These are phyloP conservation scores for Fennellomyces sp. DNA, from an alignment of 371 early-diverging fungal genomes.

Conservation along the genomic window DNA sequence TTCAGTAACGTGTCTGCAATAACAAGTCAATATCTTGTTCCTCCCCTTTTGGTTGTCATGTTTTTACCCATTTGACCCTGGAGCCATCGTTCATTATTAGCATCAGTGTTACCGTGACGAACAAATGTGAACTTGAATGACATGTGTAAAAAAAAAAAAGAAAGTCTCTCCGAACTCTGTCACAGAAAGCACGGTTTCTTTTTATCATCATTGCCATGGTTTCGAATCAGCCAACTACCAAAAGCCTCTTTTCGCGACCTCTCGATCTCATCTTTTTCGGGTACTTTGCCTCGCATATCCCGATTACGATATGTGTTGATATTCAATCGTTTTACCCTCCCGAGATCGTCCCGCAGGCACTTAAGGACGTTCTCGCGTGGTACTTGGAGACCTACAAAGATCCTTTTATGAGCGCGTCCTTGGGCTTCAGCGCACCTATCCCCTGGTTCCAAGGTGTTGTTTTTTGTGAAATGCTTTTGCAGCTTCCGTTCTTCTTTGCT, in stretches of 20 bases:
- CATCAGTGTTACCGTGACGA: slow-evolving; percentile 52
- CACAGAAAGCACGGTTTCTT: background rate
- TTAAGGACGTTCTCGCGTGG: slow-evolving; percentile 33
- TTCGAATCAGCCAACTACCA: background rate
- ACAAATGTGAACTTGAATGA: slow-evolving; percentile 32
- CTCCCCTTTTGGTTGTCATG: background rate
- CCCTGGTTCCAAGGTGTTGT: slow-evolving; percentile 64
- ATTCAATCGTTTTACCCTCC: slow-evolving; percentile 48
- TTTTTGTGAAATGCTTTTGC: slow-evolving; percentile 58
- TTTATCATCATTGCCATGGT: background rate
- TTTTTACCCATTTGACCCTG: slow-evolving; percentile 45
- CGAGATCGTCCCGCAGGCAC: slow-evolving; percentile 30
- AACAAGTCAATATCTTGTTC: no score
- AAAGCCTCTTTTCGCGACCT: slow-evolving; percentile 26
- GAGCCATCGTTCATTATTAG: slow-evolving; percentile 42
- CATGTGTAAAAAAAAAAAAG: slow-evolving; percentile 3
- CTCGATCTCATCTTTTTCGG: slow-evolving; percentile 55
- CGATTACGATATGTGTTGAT: slow-evolving; percentile 58
- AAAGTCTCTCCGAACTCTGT: no score
- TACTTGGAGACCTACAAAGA: slow-evolving; percentile 54
- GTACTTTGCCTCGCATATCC: slow-evolving; percentile 68
- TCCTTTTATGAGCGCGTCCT: slow-evolving; percentile 61
- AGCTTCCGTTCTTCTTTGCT: slow-evolving; percentile 70
- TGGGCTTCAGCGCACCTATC: slow-evolving; percentile 17
- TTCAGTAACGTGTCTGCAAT: slow-evolving; percentile 38